Base-by-base conservation (phyloP, 176 grass and related monocot genomes). In the Leersia perrieri region DNA sequence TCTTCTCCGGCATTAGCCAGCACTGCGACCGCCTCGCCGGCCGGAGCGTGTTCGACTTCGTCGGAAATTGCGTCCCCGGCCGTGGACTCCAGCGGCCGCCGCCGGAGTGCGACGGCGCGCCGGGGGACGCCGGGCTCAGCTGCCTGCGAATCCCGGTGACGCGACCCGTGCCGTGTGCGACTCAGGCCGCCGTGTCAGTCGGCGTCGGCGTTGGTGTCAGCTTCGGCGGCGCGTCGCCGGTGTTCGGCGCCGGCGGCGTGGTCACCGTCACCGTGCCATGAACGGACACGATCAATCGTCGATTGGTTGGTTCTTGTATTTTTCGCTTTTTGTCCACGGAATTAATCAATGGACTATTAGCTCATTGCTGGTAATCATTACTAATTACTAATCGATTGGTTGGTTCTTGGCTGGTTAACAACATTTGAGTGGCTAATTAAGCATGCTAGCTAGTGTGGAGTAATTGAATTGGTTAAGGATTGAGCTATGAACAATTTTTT, bases 41-140 rank as follows among this genome's bases (percentile, higher is more conserved):
- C 23, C 53, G 88, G 28, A 89, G 85, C 34, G 66, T 94, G 33
- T 98, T 98, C 64, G 95, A 94, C 80, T 94, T 98, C 67, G 42
- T 88, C 0, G 95, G 92, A 3, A 98, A 98, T 84, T 98, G 95
- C 85, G 84, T 98, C 74, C 92, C 90, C 3, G 95, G 91, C 0
- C 33, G 88, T 11, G 83, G 63, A 73, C 87, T 94, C 92, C 95
- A 98, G 77, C 88, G 95, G 76, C 78, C 95, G 63, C 90, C 74
- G 68, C 87, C 91, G 6, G 92, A 98, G 74, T 98, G 95, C 78
- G 85, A 75, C 23, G 90, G 33, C 6, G 68, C 84, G 3, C 70
- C 86, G 0, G 83, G 92, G 3, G 78, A 82, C 15, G 90, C 63
- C 9, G 92, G 89, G 1, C 84, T 92, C 36, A 94, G 95, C 82